Conservation (phyloP, 768 basidiomycete species). For the Lentinula detonsa region DNA sequence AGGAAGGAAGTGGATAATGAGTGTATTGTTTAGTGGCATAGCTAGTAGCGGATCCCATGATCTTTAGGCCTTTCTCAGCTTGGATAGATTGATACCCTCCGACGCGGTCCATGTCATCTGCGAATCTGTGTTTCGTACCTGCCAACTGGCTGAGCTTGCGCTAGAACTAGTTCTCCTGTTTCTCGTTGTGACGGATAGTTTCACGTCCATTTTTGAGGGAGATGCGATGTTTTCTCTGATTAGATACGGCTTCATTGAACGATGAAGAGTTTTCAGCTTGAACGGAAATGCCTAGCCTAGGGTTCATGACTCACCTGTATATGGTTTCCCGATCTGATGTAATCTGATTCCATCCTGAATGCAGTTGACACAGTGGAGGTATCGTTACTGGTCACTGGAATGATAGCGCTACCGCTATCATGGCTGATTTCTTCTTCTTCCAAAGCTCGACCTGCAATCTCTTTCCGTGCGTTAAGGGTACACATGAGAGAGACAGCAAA, state of each 20-base stretch:
- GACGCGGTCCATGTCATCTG: neutral
- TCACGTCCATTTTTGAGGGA: neutral
- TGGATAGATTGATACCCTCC: too few species aligned
- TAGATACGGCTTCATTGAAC: neutral
- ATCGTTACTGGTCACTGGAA: neutral
- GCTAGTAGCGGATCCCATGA: too few species aligned
- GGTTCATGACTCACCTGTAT: neutral
- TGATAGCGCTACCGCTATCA: neutral
- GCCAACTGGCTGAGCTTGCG: neutral
- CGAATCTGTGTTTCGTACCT: neutral
- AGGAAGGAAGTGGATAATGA: too few species aligned
- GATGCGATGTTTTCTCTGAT: neutral
- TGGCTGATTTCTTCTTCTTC: neutral
- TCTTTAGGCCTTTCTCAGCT: too few species aligned
- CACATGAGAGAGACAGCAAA: constrained; percentile 1
- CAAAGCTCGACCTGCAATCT: neutral
- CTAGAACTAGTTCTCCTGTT: neutral
- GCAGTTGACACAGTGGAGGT: neutral
- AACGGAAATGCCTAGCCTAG: neutral
- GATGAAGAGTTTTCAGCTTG: neutral
- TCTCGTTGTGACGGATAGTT: neutral
- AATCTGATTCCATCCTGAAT: neutral
- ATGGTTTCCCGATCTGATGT: neutral
- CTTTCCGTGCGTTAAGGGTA: neutral
- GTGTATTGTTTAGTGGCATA: too few species aligned